phyloP scores from a whole-genome alignment of 2,329 filamentous ascomycete species.

The Fusarium poae region DNA sequence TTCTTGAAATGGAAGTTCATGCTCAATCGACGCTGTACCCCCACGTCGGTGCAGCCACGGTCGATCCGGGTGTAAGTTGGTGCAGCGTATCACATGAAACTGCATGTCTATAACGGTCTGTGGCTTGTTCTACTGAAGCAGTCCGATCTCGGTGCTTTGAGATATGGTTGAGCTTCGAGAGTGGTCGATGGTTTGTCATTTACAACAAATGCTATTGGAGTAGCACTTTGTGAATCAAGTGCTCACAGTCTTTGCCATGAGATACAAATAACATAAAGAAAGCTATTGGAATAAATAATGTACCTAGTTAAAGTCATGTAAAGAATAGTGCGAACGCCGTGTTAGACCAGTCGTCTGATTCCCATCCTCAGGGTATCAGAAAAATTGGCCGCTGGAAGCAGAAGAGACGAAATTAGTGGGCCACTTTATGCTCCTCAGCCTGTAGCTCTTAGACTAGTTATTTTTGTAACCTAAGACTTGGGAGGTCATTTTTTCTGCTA shows the following conservation, averaged over 20 bases:
- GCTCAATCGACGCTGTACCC: conserved; percentile 27
- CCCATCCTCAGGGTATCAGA: too few relatives aligned
- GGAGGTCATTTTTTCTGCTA: too few relatives aligned
- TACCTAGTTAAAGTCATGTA: background rate
- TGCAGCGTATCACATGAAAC: conserved; percentile 28
- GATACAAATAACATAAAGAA: too few relatives aligned
- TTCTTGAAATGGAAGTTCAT: conserved; percentile 13
- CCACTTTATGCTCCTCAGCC: too few relatives aligned
- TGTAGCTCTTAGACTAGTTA: too few relatives aligned
- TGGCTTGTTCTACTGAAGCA: background rate
- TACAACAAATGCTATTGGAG: background rate
- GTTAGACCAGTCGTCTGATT: background rate
- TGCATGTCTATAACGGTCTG: conserved; percentile 10
- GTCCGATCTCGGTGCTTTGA: conserved; percentile 1
- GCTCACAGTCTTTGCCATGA: too few relatives aligned
- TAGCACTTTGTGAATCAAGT: background rate
- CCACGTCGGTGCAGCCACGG: conserved; percentile 41
- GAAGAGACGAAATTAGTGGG: too few relatives aligned
- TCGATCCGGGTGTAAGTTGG: conserved; percentile 30
- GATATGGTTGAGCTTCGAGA: background rate
- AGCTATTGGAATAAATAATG: rapidly evolving
- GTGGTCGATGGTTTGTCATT: background rate
- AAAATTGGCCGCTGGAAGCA: too few relatives aligned
- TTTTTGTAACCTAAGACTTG: too few relatives aligned
- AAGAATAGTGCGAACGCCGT: background rate